These are phyloP conservation scores for Phaffia australis DNA, from an alignment of 768 basidiomycete genomes.

Conservation along the genomic window DNA sequence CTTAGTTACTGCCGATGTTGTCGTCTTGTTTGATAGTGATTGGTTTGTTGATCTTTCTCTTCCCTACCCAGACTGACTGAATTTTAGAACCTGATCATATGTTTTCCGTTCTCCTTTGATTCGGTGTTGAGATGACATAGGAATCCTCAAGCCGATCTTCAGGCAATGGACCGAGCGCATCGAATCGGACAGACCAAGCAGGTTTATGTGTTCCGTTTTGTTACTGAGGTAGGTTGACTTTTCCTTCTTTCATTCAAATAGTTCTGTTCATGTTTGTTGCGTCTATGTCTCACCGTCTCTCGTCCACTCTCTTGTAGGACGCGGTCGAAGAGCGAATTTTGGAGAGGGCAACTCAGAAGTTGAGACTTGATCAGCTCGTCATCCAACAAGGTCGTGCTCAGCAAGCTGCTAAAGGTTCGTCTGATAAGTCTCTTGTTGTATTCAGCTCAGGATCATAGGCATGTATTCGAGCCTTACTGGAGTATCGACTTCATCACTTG, in stretches of 20 bases:
- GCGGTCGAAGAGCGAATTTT: conserved; percentile 93
- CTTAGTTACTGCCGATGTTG: conserved; percentile 84
- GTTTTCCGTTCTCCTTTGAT: not conserved
- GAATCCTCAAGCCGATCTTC: conserved; percentile 98
- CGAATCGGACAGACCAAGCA: conserved; percentile 96
- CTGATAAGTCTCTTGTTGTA: not conserved
- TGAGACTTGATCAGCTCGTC: conserved; percentile 86
- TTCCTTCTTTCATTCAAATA: not conserved
- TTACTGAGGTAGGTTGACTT: conserved; percentile 52
- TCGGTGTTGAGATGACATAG: conserved; percentile 37
- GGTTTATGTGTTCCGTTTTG: conserved; percentile 93
- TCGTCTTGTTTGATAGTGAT: conserved; percentile 91
- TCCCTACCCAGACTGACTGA: not conserved
- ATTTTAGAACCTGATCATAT: no score
- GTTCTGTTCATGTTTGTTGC: not conserved
- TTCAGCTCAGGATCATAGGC: not conserved
- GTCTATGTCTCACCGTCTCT: not conserved
- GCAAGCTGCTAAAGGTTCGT: conserved; percentile 53
- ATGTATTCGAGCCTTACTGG: not conserved
- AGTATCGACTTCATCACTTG: not conserved
- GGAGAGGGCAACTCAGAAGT: conserved; percentile 88
- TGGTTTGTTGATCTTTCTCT: conserved; percentile 48
- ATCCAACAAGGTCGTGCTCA: conserved; percentile 90
- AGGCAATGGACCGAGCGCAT: conserved; percentile 97
- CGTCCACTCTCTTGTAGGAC: conserved; percentile 40